These are phyloP conservation scores for Parascedosporium putredinis DNA, from an alignment of 2,329 filamentous ascomycete genomes.

Conservation along the genomic window DNA sequence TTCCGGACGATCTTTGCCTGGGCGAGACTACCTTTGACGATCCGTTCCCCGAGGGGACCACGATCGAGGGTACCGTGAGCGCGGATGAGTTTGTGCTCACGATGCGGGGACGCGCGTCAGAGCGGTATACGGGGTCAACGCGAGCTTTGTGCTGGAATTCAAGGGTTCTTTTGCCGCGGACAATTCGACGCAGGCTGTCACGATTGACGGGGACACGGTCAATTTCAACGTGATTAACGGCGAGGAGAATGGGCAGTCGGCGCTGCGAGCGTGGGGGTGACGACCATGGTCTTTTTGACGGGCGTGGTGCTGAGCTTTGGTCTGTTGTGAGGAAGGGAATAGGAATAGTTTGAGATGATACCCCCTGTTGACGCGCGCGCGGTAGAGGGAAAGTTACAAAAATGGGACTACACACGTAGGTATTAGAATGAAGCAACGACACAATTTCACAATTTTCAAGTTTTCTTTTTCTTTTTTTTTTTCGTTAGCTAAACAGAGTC, in stretches of 20 bases:
- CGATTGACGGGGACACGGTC: neutral
- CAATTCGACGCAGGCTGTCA: conserved; percentile 3
- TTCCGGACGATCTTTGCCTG: neutral
- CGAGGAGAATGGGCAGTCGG: neutral
- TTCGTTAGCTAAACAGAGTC: too few species aligned
- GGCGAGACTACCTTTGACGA: neutral
- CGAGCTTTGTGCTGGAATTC: neutral
- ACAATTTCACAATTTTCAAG: too few species aligned
- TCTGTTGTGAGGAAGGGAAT: too few species aligned
- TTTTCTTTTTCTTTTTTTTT: too few species aligned
- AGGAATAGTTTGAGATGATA: too few species aligned
- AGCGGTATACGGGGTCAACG: neutral
- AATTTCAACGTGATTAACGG: neutral
- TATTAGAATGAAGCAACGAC: too few species aligned
- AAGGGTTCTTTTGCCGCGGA: neutral
- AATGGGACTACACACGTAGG: too few species aligned
- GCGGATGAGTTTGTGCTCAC: neutral
- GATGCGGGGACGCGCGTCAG: neutral
- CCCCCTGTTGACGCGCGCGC: too few species aligned
- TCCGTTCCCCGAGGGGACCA: neutral
- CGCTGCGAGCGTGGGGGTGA: neutral
- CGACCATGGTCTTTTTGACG: neutral
- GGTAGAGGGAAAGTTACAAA: too few species aligned
- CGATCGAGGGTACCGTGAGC: neutral
- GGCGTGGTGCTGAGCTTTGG: neutral